phyloP scores from a whole-genome alignment of 495 filamentous ascomycete species.

The Bombardia bombarda region DNA sequence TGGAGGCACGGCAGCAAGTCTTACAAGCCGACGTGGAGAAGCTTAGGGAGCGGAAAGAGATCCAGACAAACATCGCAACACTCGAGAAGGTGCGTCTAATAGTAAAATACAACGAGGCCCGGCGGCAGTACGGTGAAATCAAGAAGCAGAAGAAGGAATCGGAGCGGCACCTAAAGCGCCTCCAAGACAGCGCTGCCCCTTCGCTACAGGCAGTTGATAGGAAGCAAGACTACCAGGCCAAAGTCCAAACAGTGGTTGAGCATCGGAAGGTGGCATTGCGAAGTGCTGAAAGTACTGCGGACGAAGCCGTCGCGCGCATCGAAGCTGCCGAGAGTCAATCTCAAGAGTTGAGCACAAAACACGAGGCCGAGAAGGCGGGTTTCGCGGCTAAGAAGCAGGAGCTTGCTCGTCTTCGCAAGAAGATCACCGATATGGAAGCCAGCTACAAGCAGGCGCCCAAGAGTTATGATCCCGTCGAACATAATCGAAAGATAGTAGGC shows the following conservation, averaged over 20 bases:
- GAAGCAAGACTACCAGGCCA: constrained; percentile 53
- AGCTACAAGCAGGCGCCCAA: constrained; percentile 36
- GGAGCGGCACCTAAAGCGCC: constrained; percentile 40
- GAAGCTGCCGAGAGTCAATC: constrained; percentile 44
- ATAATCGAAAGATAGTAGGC: constrained; percentile 49
- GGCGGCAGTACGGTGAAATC: constrained; percentile 31
- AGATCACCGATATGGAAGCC: constrained; percentile 35
- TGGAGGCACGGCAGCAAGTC: constrained; percentile 67
- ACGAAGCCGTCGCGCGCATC: constrained; percentile 40
- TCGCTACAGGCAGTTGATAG: constrained; percentile 53
- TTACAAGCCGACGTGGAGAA: constrained; percentile 78
- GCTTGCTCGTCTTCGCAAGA: constrained; percentile 30
- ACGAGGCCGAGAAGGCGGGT: constrained; percentile 49
- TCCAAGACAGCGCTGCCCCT: constrained; percentile 59
- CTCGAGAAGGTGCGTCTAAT: constrained; percentile 60
- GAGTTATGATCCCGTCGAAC: constrained; percentile 41
- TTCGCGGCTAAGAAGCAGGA: constrained; percentile 46
- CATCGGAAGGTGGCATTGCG: constrained; percentile 44
- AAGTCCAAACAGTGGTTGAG: constrained; percentile 40
- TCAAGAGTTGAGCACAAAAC: constrained; percentile 45
- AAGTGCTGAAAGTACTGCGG: constrained; percentile 44
- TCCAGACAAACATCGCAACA: constrained; percentile 56
- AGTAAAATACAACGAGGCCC: constrained; percentile 48
- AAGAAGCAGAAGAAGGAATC: constrained; percentile 41
- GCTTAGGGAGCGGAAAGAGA: constrained; percentile 62